Conservation (phyloP, 192 early-diverging fungal species). For the Pilaira anomala region DNA sequence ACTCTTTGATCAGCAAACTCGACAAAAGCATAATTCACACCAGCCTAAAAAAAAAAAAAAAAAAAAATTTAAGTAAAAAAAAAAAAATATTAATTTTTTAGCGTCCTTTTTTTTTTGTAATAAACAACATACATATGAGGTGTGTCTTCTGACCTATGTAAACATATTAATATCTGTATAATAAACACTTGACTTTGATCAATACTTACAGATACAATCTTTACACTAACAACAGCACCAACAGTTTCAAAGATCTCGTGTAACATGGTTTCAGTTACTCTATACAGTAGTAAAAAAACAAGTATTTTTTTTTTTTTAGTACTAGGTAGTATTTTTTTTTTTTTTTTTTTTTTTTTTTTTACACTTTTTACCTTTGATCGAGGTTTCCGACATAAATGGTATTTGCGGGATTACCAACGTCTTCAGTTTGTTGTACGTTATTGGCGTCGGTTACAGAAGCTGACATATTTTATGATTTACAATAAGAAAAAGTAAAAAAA, state of each 20-base stretch:
- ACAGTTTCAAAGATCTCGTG: slow-evolving; percentile 70
- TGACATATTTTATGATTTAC: too few species aligned
- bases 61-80: background rate
- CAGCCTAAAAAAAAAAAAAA: slow-evolving; percentile 41
- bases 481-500: too few species aligned
- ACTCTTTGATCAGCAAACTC: slow-evolving; percentile 69
- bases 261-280: slow-evolving; percentile 41
- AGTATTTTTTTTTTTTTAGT: background rate
- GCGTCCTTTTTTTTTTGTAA: background rate
- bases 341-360: background rate
- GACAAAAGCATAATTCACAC: slow-evolving; percentile 88
- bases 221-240: slow-evolving; percentile 63
- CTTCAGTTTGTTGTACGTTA: background rate
- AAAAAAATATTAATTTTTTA: background rate
- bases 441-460: background rate
- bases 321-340: background rate
- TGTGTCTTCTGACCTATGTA: slow-evolving; percentile 25
- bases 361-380: slow-evolving; percentile 59
- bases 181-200: slow-evolving; percentile 31
- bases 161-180: slow-evolving; percentile 6
- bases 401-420: slow-evolving; percentile 35
- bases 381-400: slow-evolving; percentile 86
- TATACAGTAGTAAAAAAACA: background rate
- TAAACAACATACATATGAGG: slow-evolving; percentile 17
- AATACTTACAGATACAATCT: slow-evolving; percentile 79